Evolutionary conservation across 2,329 filamentous ascomycete genomes (phyloP).

Genomic region (Hypoxylon sp.): DNA sequence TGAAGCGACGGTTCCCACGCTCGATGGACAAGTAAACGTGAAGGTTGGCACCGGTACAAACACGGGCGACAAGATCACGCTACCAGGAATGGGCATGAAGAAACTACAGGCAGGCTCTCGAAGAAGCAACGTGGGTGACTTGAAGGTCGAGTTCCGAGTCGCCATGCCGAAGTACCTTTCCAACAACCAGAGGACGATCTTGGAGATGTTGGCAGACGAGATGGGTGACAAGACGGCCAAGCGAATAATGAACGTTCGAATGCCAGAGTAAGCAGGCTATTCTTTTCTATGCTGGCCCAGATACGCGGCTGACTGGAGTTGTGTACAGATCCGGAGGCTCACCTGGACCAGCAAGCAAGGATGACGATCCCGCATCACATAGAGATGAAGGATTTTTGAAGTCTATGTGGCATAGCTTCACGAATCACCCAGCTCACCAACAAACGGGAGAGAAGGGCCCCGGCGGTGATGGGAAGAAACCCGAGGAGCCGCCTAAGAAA

Average conservation of each 20-base stretch:
- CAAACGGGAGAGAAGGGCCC: slow-evolving; percentile 43
- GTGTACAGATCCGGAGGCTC: slow-evolving; percentile 18
- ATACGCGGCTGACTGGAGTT: slow-evolving; percentile 23
- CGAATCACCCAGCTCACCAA: slow-evolving; percentile 72
- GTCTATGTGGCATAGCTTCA: slow-evolving; percentile 90
- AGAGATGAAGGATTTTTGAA: slow-evolving; percentile 91
- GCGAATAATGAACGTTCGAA: slow-evolving; percentile 85
- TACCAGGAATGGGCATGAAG: slow-evolving; percentile 94
- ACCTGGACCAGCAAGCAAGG: slow-evolving; percentile 36
- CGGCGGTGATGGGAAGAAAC: slow-evolving; percentile 36
- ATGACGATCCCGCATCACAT: slow-evolving; percentile 59
- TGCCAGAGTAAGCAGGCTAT: slow-evolving; percentile 54
- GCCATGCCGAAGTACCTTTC: slow-evolving; percentile 94
- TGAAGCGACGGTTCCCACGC: slow-evolving; percentile 86
- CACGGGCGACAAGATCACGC: slow-evolving; percentile 89
- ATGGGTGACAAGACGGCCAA: slow-evolving; percentile 92
- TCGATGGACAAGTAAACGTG: slow-evolving; percentile 89
- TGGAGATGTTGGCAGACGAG: slow-evolving; percentile 97
- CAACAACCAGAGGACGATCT: slow-evolving; percentile 87
- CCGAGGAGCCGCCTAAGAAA: slow-evolving; percentile 42
- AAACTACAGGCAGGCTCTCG: slow-evolving; percentile 76
- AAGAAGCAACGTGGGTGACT: slow-evolving; percentile 75
- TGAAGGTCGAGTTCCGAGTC: slow-evolving; percentile 94
- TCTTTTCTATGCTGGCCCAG: neutral
- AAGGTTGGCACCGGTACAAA: slow-evolving; percentile 90